Evolutionary conservation across 306 rosid species (phyloP).

Genomic region (Cucurbita ficifolia): DNA sequence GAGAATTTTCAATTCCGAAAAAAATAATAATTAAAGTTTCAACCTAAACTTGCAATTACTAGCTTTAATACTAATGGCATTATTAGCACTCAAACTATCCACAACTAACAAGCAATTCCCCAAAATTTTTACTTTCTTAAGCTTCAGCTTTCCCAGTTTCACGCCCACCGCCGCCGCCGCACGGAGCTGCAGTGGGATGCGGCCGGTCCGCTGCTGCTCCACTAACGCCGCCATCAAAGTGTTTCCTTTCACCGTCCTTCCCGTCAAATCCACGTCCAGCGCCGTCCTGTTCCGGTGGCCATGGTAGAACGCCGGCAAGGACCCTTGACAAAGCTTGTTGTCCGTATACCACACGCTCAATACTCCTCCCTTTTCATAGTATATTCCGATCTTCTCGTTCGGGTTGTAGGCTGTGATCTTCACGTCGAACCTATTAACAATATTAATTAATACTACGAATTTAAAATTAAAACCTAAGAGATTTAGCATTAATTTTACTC

Average conservation of each 20-base stretch:
- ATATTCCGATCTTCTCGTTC: constrained; percentile 72
- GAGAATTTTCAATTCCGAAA: neutral
- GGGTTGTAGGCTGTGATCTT: constrained; percentile 65
- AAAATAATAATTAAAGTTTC: constrained; percentile 26
- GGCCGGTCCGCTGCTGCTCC: constrained; percentile 67
- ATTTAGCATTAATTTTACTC: too few species aligned
- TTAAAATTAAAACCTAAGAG: too few species aligned
- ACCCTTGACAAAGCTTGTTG: constrained; percentile 59
- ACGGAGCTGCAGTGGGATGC: constrained; percentile 56
- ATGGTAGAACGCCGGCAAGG: constrained; percentile 66
- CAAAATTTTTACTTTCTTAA: constrained; percentile 50
- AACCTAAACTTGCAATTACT: constrained; percentile 49
- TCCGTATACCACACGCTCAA: constrained; percentile 62
- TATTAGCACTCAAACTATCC: constrained; percentile 61
- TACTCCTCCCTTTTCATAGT: constrained; percentile 61
- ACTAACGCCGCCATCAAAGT: constrained; percentile 54
- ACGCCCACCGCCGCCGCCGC: constrained; percentile 58
- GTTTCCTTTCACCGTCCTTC: constrained; percentile 56
- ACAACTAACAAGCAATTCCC: constrained; percentile 61
- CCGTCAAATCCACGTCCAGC: constrained; percentile 48
- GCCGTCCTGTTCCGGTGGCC: constrained; percentile 68
- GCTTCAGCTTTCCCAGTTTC: constrained; percentile 56
- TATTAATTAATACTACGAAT: too few species aligned
- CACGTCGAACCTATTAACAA: constrained; percentile 31
- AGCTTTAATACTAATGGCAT: constrained; percentile 62